Evolutionary conservation across 2,329 filamentous ascomycete species (phyloP), one percentile per base, ranked within the genome.

Genomic region (Golovinomyces cichoracearum): DNA sequence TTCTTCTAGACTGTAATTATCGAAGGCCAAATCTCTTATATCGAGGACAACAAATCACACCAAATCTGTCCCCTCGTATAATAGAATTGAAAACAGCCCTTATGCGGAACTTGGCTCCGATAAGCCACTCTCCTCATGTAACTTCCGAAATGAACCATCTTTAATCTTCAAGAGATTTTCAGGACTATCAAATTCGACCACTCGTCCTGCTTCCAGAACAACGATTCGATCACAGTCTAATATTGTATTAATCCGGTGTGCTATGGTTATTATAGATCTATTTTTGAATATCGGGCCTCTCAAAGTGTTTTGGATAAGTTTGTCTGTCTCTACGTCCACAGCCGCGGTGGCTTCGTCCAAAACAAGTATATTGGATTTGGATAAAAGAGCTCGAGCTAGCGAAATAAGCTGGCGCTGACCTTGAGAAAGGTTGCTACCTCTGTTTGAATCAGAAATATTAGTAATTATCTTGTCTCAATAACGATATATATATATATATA

Each of bases 191-290:
- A 94, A 98, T 63, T 98, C 90, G 46, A 78, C 80, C 38, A 98
- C 86, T 57, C 77, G 74, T 40, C 90, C 90, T 63, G 81, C 80
- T 61, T 95, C 85, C 5, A 98, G 73, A 46, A 98, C 90, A 31
- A 98, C 78, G 53, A 98, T 90, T 47, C 86, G 76, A 65, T 98
- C 88, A 52, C 72, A 75, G 62, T 80, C 76, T 26, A 98, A 72
- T 58, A 98, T 95, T 10, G 90, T 98, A 66, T 95, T 95, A 67
- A 98, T 93, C 49, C 90, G 79, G 67, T 98, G 90, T 23, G 90
- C 90, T 58, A 98, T 93, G 0, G 90, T 98, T 63, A 98, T 93
- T 63, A 98, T 95, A 33, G 90, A 98, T 48, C 84, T 77, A 64
- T 94, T 84, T 52, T 78, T 72, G 66, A 98, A 98, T 15, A 78